These are phyloP conservation scores for Pyrus hybrid DNA, from an alignment of 331 rosid genomes.

Conservation along the genomic window DNA sequence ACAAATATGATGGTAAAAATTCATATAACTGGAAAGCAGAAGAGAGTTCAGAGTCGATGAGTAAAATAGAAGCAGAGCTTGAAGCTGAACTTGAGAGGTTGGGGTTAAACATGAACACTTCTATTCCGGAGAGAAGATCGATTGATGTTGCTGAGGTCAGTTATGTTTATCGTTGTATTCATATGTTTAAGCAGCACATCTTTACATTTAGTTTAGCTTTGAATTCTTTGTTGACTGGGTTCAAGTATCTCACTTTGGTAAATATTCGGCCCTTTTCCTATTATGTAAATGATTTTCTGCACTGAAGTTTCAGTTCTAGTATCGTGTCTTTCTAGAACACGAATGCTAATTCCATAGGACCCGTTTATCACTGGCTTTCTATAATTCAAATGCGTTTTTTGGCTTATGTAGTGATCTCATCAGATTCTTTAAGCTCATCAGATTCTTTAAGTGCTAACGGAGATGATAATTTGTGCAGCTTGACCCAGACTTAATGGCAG, in stretches of 20 bases:
- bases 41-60: slow-evolving; percentile 47
- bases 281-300: not conserved
- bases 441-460: slow-evolving; percentile 18
- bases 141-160: slow-evolving; percentile 61
- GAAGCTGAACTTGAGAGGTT: slow-evolving; percentile 88
- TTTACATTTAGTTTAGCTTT: not conserved
- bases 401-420: not conserved
- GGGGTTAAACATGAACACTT: slow-evolving; percentile 46
- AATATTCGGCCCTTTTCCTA: not conserved
- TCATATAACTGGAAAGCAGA: slow-evolving; percentile 40
- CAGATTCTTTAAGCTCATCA: not conserved
- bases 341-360: not conserved
- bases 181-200: not conserved
- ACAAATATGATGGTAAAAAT: slow-evolving; percentile 12
- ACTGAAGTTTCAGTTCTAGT: not conserved
- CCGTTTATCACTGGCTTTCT: not conserved
- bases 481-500: slow-evolving; percentile 52
- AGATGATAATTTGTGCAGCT: slow-evolving; percentile 41
- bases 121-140: slow-evolving; percentile 26
- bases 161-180: slow-evolving; percentile 10
- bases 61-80: slow-evolving; percentile 90
- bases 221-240: not conserved
- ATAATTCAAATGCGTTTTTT: not conserved
- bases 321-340: not conserved
- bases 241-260: not conserved